phyloP scores from a whole-genome alignment of 2,329 filamentous ascomycete species.

The Fusarium zealandicum region DNA sequence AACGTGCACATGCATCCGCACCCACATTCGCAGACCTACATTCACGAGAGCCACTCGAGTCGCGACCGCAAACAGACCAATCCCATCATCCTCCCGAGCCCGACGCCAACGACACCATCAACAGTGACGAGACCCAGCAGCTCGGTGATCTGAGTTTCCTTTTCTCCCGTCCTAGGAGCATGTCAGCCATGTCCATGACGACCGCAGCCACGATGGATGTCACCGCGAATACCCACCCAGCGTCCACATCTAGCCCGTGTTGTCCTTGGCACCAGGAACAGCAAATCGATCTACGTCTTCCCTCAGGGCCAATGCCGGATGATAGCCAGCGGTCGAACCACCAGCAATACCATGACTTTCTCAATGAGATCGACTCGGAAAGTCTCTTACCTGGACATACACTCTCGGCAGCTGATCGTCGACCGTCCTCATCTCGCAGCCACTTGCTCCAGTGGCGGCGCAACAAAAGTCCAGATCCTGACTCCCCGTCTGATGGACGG shows the following conservation, averaged over 20 bases:
- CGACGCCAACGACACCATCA: slow-evolving; percentile 16
- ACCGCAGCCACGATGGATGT: slow-evolving; percentile 17
- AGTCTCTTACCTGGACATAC: slow-evolving; percentile 28
- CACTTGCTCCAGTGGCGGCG: slow-evolving; percentile 33
- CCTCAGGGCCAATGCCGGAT: slow-evolving; percentile 13
- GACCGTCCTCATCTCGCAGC: slow-evolving; percentile 43
- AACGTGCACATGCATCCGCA: slow-evolving; percentile 31
- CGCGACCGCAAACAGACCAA: slow-evolving; percentile 24
- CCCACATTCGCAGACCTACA: slow-evolving; percentile 29
- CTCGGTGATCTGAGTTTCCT: slow-evolving; percentile 36
- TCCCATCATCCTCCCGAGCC: slow-evolving; percentile 24
- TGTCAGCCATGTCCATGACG: slow-evolving; percentile 32
- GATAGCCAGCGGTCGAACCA: slow-evolving; percentile 21
- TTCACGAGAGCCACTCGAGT: slow-evolving; percentile 22
- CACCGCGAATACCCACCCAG: slow-evolving; percentile 7
- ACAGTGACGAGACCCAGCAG: slow-evolving; percentile 18
- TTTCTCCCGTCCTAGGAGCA: slow-evolving; percentile 38
- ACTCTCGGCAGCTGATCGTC: slow-evolving; percentile 27
- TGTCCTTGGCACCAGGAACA: slow-evolving; percentile 28
- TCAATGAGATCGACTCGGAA: slow-evolving; percentile 36
- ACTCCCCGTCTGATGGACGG: slow-evolving; percentile 36
- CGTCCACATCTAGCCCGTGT: slow-evolving; percentile 14
- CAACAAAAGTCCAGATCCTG: slow-evolving; percentile 25
- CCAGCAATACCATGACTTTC: slow-evolving; percentile 31
- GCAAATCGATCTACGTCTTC: slow-evolving; percentile 30